Conservation (phyloP, 2,329 filamentous ascomycete genomes). For the Saccharata proteae region DNA sequence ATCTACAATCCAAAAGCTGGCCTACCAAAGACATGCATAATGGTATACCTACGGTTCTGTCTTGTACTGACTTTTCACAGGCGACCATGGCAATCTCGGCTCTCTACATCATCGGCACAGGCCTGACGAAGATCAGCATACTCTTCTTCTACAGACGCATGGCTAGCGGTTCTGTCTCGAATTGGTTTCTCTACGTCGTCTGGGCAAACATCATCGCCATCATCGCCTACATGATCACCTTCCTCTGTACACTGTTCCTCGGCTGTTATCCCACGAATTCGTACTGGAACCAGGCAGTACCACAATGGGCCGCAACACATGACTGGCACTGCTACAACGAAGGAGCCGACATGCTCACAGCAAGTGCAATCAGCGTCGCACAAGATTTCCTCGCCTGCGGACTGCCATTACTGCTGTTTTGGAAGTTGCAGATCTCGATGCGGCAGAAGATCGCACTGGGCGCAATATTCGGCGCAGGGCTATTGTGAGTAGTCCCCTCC, state of each 20-base stretch:
- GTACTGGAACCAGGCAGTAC: constrained; percentile 28
- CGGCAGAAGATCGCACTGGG: constrained; percentile 33
- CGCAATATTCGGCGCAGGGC: constrained; percentile 31
- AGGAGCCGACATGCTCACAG: constrained; percentile 24
- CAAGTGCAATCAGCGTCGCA: constrained; percentile 25
- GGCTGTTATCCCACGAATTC: constrained; percentile 27
- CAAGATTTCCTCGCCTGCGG: constrained; percentile 29
- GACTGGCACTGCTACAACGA: constrained; percentile 25
- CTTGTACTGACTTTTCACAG: no score
- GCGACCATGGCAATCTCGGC: constrained; percentile 17
- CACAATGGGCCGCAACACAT: constrained; percentile 19
- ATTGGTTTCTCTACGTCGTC: constrained; percentile 24
- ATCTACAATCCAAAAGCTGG: no score
- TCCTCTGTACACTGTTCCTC: constrained; percentile 23
- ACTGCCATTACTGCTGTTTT: constrained; percentile 32
- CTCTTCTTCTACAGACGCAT: constrained; percentile 32
- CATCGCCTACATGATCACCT: constrained; percentile 25
- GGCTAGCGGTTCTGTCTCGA: constrained; percentile 21
- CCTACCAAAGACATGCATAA: no score
- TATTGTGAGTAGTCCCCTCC: constrained; percentile 22
- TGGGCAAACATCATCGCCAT: constrained; percentile 27
- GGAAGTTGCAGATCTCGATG: constrained; percentile 30
- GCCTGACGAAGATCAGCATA: constrained; percentile 22
- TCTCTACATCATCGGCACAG: constrained; percentile 17
- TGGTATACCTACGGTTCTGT: no score